A percentile compares a stretch with the other conserved stretches of the same genome.
phyloP scores from a whole-genome alignment of 2,329 filamentous ascomycete species.

The Macrophomina phaseolina region DNA sequence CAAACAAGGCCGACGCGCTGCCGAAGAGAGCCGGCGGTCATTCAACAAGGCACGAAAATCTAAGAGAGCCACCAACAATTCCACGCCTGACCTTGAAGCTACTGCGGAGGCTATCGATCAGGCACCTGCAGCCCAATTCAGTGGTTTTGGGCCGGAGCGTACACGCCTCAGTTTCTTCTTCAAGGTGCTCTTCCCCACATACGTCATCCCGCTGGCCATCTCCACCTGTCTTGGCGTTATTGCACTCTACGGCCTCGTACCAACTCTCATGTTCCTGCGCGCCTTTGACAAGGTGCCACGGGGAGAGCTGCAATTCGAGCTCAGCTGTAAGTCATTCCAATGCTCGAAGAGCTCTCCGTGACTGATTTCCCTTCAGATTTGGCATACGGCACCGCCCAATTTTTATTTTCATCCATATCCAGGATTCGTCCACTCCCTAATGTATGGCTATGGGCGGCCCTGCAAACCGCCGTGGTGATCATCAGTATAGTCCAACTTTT shows the following conservation, averaged over 20 bases:
- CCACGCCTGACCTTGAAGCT: not conserved
- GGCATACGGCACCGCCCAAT: not conserved
- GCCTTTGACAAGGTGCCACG: not conserved
- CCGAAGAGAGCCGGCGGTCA: not conserved
- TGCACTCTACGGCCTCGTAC: not conserved
- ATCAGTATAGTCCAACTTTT: conserved; percentile 1
- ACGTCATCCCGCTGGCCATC: not conserved
- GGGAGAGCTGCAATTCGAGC: not conserved
- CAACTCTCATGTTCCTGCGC: conserved; percentile 1
- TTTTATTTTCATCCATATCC: not conserved
- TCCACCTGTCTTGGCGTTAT: not conserved
- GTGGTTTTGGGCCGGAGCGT: conserved; percentile 10
- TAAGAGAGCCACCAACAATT: not conserved
- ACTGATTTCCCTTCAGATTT: not conserved
- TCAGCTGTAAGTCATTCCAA: not conserved
- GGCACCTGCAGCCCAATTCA: not conserved
- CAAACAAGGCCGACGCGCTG: not conserved
- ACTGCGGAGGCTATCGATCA: not conserved
- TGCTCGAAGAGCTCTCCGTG: no score
- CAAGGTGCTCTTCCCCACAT: conserved; percentile 2
- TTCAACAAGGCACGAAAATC: not conserved
- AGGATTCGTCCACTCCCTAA: not conserved
- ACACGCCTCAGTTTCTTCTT: not conserved
- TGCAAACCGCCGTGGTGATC: not conserved
- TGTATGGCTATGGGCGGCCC: not conserved